A percentile compares a stretch with the other conserved stretches of the same genome.
These are phyloP conservation scores for Dittrichia graveolens DNA, from an alignment of 129 eudicot species.

Conservation along the genomic window DNA sequence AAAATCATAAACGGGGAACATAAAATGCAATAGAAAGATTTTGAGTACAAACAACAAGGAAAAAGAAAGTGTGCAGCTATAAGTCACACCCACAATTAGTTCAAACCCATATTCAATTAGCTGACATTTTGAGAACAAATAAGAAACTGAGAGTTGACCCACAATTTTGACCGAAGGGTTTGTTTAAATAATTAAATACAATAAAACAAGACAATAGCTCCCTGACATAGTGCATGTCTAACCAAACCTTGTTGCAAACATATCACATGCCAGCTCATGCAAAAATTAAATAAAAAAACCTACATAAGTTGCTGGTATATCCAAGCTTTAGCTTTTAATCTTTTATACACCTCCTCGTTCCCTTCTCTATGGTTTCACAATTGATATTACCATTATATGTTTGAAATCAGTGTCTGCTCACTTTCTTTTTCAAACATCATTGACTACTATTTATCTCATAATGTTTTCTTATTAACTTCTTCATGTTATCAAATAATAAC, in stretches of 20 bases:
- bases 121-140: background rate
- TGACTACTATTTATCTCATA: slow-evolving; percentile 3
- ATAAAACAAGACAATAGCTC: background rate
- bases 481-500: background rate
- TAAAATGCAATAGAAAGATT: background rate
- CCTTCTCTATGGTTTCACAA: background rate
- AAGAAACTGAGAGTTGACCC: background rate
- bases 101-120: background rate
- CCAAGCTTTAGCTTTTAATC: background rate
- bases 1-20: background rate
- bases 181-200: background rate
- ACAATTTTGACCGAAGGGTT: background rate
- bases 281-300: background rate
- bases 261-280: background rate
- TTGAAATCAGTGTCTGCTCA: background rate
- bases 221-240: background rate
- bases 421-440: background rate
- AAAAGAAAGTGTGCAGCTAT: background rate
- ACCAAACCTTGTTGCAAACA: background rate
- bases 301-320: background rate
- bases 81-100: background rate
- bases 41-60: background rate
- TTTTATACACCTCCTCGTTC: background rate
- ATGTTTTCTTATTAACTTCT: background rate
- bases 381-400: background rate